phyloP scores from a whole-genome alignment of 352 stramenopile species.

The Pythium pyrilobum region DNA sequence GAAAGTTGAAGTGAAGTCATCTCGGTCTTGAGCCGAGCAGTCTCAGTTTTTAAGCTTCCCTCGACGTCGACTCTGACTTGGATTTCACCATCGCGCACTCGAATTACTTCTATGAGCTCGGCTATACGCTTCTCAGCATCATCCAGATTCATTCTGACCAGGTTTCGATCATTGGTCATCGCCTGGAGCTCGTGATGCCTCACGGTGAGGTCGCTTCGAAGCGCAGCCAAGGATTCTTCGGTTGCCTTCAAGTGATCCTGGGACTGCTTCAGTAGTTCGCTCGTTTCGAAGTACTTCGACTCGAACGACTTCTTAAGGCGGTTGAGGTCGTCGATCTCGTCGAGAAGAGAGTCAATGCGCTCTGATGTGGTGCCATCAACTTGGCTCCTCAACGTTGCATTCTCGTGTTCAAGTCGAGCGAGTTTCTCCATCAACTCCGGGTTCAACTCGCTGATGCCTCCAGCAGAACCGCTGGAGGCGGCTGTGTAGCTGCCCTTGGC shows the following conservation, averaged over 20 bases:
- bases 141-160: not conserved
- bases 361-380: slow-evolving; percentile 47
- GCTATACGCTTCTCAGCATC: not conserved
- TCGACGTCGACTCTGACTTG: not conserved
- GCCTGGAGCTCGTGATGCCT: slow-evolving; percentile 8
- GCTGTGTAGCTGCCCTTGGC: not conserved
- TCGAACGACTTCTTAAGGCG: slow-evolving; percentile 74
- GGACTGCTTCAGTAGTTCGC: slow-evolving; percentile 27
- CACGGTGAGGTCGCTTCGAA: slow-evolving; percentile 5
- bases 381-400: slow-evolving; percentile 40
- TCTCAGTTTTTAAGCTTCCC: not conserved
- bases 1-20: not conserved
- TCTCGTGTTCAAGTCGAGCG: slow-evolving; percentile 50
- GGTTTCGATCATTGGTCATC: slow-evolving; percentile 4
- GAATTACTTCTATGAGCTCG: not conserved
- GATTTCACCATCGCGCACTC: not conserved
- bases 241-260: not conserved
- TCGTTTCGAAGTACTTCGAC: slow-evolving; percentile 54
- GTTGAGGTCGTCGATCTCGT: slow-evolving; percentile 49
- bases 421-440: slow-evolving; percentile 65
- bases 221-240: slow-evolving; percentile 1
- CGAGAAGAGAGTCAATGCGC: slow-evolving; percentile 45
- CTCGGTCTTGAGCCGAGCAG: not conserved
- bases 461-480: slow-evolving; percentile 5
- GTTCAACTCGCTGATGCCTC: slow-evolving; percentile 58